Base-by-base conservation (phyloP, 495 filamentous ascomycete genomes). In the Aspergillus egyptiacus region DNA sequence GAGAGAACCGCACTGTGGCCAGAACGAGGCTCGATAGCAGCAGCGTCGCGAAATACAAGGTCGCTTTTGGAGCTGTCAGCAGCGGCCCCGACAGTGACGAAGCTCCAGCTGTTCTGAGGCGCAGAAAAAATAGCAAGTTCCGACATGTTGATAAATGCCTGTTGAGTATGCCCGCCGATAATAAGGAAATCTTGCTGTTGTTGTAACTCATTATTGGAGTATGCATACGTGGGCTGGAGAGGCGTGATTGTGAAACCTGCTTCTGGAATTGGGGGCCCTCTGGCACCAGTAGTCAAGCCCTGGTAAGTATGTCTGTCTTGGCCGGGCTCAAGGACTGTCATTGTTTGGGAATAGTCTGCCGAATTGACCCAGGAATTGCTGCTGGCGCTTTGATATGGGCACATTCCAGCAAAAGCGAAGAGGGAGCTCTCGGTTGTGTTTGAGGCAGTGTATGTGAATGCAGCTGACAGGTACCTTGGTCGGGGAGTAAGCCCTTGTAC, bases 131-230 rank as follows among this genome's bases (percentile, higher is more conserved):
- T 68, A 0, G 91, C 91, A 7, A 91, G 78, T 50, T 89, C 86
- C 25, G 86, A 89, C 86, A 94, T 95, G 61, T 96, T 95, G 60
- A 95, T 80, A 55, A 96, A 96, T 0, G 89, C 91, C 11, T 70
- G 57, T 53, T 80, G 71, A 0, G 90, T 95, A 61, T 96, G 88
- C 0, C 91, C 91, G 10, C 91, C 91, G 32, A 96, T 69, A 11
- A 97, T 67, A 6, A 96, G 80, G 43, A 86, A 91, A 43, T 81
- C 81, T 40, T 82, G 82, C 59, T 89, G 81, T 57, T 84, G 80
- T n/a, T 57, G 81, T 25, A 78, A 61, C 17, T 69, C 68, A n/a
- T 70, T 74, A 5, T 59, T 68, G 3, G 68, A 67, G 22, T 74
- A 78, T 0, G 79, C 80, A 46, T 74, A 83, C 28, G 85, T 84